A percentile compares a stretch with the other conserved stretches of the same genome.
Evolutionary conservation across 441 rosid genomes (phyloP).

Genomic region (Gossypium gossypioides): DNA sequence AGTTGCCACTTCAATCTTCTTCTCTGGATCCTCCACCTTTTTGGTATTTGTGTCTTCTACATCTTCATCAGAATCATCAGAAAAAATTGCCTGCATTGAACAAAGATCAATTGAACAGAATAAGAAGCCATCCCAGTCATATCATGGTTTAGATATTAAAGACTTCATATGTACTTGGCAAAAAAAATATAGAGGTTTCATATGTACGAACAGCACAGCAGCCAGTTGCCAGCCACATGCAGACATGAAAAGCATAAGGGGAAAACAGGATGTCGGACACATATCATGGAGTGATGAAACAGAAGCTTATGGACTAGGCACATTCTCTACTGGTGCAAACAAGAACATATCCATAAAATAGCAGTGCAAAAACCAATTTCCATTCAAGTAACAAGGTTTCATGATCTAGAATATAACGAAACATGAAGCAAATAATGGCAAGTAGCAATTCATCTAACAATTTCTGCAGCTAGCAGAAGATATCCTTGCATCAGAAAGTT

Average conservation of each 20-base stretch:
- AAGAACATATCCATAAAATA: not conserved
- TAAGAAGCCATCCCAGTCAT: not conserved
- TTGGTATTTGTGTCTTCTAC: not conserved
- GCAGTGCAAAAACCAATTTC: not conserved
- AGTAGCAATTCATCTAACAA: not conserved
- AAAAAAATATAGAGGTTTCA: not conserved
- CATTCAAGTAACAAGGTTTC: not conserved
- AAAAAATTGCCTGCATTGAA: conserved; percentile 74
- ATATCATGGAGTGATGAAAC: too few species aligned
- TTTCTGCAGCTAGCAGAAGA: not conserved
- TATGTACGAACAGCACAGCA: not conserved
- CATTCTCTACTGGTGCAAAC: not conserved
- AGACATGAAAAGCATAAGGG: not conserved
- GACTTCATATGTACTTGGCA: not conserved
- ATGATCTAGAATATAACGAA: not conserved
- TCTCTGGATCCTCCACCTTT: conserved; percentile 44
- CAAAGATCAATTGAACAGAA: not conserved
- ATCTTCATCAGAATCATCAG: conserved; percentile 78
- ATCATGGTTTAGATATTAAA: not conserved
- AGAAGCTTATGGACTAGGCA: not conserved
- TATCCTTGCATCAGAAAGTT: not conserved
- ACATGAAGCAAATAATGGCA: not conserved
- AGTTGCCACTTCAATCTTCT: conserved; percentile 68
- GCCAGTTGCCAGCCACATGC: not conserved
- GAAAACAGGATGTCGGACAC: not conserved